Base-by-base conservation (phyloP, 768 basidiomycete genomes). In the Boletellus sp. region DNA sequence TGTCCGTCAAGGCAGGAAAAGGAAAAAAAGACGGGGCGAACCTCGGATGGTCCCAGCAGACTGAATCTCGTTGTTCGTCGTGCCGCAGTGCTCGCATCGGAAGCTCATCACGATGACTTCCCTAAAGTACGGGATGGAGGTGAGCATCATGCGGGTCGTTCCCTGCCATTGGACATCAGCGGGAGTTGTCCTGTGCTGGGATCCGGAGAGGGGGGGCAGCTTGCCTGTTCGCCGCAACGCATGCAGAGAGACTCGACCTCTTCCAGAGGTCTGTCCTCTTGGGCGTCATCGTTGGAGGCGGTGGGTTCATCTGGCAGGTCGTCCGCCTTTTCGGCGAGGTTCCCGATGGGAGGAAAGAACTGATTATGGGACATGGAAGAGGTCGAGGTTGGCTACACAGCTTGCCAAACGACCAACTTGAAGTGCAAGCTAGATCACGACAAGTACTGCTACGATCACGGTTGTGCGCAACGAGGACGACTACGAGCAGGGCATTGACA, bases 41-140 rank as follows among this genome's bases (percentile, higher is more conserved):
- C 94, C 83, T 76, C 88, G 78, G 48, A 95, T 94, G 44, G 77
- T 66, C 6, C 90, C 89, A 0, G 96, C 96, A 8, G 90, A 82
- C 61, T 97, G 93, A 39, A 95, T 85, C 70, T 98, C 95, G 66
- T 95, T 99, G 69, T 99, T 98, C 35, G 77, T 67, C 55, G 76
- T 70, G 9, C 93, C 94, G 60, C 96, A 99, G 61, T 93, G 85
- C 50, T 95, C 91, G 65, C 96, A 99, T 49, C 87, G 80, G 74
- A 99, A 99, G 34, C 92, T 94, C 84, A 95, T 93, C 52, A 98
- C 82, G 55, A 99, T 89, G 45, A 98, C 85, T 67, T 99, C 91
- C 39, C 82, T 77, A 75, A 98, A 98, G 74, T 84, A 98, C 0
- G 96, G 96, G 42, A 99, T 99, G 3, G 85, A 83, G 0, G 94